Evolutionary conservation across 2,329 filamentous ascomycete genomes (phyloP).

Genomic region (Talaromyces sp.): DNA sequence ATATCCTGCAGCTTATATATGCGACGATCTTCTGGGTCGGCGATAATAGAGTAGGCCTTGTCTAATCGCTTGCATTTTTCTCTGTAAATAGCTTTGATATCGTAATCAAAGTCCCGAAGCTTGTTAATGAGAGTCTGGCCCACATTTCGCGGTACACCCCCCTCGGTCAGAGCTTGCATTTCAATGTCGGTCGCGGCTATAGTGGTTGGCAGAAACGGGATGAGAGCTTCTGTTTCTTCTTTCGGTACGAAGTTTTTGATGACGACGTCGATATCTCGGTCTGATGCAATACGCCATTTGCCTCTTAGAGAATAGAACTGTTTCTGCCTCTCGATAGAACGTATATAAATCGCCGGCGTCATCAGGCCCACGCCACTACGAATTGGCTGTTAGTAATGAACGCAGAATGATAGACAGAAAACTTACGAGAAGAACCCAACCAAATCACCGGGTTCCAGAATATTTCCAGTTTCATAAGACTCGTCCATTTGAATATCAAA

Average conservation of each 20-base stretch:
- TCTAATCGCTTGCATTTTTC: slow-evolving; percentile 29
- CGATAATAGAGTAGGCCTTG: slow-evolving; percentile 31
- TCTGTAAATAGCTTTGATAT: slow-evolving; percentile 29
- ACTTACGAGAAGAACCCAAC: slow-evolving; percentile 30
- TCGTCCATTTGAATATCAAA: slow-evolving; percentile 23
- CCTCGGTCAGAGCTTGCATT: slow-evolving; percentile 33
- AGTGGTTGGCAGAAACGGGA: slow-evolving; percentile 45
- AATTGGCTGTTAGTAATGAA: slow-evolving; percentile 1
- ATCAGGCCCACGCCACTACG: slow-evolving; percentile 21
- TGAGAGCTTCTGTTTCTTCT: slow-evolving; percentile 40
- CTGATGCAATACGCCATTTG: slow-evolving; percentile 36
- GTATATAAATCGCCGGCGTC: slow-evolving; percentile 35
- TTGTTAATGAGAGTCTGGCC: slow-evolving; percentile 30
- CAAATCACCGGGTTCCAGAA: slow-evolving; percentile 36
- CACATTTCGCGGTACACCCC: slow-evolving; percentile 34
- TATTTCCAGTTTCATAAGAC: slow-evolving; percentile 21
- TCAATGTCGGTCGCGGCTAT: slow-evolving; percentile 20
- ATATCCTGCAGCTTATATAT: slow-evolving; percentile 33
- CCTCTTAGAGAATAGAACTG: slow-evolving; percentile 40
- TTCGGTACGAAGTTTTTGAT: slow-evolving; percentile 45
- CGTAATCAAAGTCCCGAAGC: slow-evolving; percentile 28
- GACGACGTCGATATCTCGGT: slow-evolving; percentile 41
- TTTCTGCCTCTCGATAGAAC: slow-evolving; percentile 33
- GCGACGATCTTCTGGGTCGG: slow-evolving; percentile 29
- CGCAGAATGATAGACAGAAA: background rate